A percentile compares a stretch with the other conserved stretches of the same genome.
Conservation (phyloP, 73 alveolate species). For the Symbiodinium pilosum region DNA sequence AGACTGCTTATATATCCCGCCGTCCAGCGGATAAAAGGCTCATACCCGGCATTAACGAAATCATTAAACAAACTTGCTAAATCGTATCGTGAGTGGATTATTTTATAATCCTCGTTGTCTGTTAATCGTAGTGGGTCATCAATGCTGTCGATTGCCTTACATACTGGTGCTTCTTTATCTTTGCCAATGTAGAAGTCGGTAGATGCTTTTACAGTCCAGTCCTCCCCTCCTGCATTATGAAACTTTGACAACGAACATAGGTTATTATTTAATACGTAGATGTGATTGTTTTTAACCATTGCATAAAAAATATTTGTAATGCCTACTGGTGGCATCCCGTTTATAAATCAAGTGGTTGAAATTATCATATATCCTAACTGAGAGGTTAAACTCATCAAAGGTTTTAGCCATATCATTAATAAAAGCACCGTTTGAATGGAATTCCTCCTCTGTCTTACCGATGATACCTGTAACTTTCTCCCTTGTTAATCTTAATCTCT, state of each 20-base stretch:
- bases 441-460: background rate
- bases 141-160: background rate
- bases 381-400: background rate
- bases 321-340: background rate
- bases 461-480: background rate
- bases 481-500: background rate
- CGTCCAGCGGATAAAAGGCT: background rate
- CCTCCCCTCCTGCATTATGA: background rate
- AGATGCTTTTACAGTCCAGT: background rate
- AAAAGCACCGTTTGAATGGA: background rate
- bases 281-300: background rate
- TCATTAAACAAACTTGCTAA: background rate
- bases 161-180: background rate
- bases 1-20: background rate
- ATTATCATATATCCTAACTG: background rate
- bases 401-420: background rate
- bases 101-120: background rate
- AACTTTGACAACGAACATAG: background rate
- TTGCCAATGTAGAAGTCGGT: background rate
- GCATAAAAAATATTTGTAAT: background rate
- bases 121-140: background rate
- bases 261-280: background rate
- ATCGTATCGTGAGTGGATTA: conserved; percentile 5
- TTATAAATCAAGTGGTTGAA: background rate
- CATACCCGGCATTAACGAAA: background rate